Conservation (phyloP, 139 green algal species). For the Eudorina sp. region DNA sequence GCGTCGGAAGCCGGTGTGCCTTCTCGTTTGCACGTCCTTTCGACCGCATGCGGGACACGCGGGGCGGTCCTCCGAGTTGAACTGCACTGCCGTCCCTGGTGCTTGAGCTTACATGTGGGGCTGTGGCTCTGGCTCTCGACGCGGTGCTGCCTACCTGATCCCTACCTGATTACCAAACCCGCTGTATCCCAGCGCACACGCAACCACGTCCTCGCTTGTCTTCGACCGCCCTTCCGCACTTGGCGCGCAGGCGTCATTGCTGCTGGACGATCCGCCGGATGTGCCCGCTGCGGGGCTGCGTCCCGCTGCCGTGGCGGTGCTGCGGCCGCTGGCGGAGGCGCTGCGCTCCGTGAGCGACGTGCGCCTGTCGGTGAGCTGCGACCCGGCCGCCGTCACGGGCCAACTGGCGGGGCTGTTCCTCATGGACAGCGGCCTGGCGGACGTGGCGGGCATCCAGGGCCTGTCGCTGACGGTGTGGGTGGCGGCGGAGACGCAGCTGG, state of each 20-base stretch:
- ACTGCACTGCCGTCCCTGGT: too few species aligned
- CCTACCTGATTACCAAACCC: too few species aligned
- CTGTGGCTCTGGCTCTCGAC: too few species aligned
- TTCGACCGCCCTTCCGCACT: too few species aligned
- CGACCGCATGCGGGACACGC: too few species aligned
- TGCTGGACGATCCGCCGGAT: conserved; percentile 28
- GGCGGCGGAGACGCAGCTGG: conserved; percentile 44
- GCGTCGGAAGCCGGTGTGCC: too few species aligned
- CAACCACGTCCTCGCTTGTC: too few species aligned
- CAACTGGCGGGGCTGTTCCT: conserved; percentile 40
- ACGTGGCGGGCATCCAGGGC: background rate
- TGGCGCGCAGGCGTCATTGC: conserved; percentile 3
- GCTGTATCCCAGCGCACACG: too few species aligned
- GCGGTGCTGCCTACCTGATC: too few species aligned
- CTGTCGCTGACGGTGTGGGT: conserved; percentile 39
- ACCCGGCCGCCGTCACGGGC: conserved; percentile 39
- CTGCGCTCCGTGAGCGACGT: background rate
- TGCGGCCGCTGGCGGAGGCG: conserved; percentile 8
- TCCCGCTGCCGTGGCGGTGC: conserved; percentile 17
- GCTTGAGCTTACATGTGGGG: too few species aligned
- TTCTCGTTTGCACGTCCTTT: too few species aligned
- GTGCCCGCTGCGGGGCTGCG: conserved; percentile 14
- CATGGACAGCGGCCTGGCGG: conserved; percentile 8
- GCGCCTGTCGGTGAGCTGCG: background rate
- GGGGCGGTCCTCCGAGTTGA: too few species aligned